These are phyloP conservation scores for Fomitopsis pinicola DNA, from an alignment of 1,284 basidiomycete species.

Conservation along the genomic window DNA sequence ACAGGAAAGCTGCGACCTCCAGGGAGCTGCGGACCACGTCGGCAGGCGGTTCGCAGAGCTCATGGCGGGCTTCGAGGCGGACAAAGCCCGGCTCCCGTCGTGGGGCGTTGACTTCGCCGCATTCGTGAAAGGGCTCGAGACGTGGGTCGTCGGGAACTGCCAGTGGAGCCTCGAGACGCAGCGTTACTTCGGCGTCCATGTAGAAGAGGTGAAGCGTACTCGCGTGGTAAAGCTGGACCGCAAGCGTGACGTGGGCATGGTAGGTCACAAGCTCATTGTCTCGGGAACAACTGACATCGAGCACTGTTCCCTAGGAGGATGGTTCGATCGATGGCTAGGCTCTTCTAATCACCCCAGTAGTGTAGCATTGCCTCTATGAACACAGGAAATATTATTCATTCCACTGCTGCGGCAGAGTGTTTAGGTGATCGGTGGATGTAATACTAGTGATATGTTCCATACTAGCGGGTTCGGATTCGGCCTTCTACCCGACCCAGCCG, in stretches of 20 bases:
- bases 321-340: too few species aligned
- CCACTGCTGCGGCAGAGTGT: too few species aligned
- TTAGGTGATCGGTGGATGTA: too few species aligned
- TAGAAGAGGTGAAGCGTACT: conserved; percentile 24
- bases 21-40: conserved; percentile 54
- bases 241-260: conserved; percentile 8
- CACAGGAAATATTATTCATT: too few species aligned
- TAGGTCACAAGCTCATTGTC: too few species aligned
- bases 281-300: too few species aligned
- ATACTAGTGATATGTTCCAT: too few species aligned
- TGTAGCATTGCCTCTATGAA: too few species aligned
- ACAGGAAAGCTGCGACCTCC: conserved; percentile 44
- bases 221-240: conserved; percentile 24
- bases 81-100: conserved; percentile 43
- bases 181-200: conserved; percentile 31
- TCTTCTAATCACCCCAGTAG: too few species aligned
- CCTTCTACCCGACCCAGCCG: too few species aligned
- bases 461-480: too few species aligned
- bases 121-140: conserved; percentile 32
- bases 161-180: conserved; percentile 36
- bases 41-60: conserved; percentile 48
- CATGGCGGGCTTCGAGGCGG: conserved; percentile 43
- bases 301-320: too few species aligned
- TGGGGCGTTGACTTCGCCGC: conserved; percentile 51
- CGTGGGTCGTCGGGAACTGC: conserved; percentile 33